These are phyloP conservation scores for Penicillium desertorum DNA, from an alignment of 495 filamentous ascomycete genomes.

Conservation along the genomic window DNA sequence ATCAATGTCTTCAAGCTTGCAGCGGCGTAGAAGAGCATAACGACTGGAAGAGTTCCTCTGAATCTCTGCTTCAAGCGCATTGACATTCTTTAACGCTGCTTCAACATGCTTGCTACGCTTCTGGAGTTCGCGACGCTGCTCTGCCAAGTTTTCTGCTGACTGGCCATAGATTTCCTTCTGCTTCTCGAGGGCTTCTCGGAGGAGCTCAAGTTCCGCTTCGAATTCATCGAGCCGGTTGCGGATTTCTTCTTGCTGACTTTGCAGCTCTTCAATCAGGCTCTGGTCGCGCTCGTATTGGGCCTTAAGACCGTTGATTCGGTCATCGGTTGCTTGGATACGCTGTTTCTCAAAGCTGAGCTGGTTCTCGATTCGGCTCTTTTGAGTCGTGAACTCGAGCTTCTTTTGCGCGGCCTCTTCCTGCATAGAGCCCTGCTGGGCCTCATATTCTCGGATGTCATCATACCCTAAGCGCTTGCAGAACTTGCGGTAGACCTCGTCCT, in stretches of 20 bases:
- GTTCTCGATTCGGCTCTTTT: slow-evolving; percentile 77
- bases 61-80: slow-evolving; percentile 73
- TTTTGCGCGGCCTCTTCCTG: slow-evolving; percentile 88
- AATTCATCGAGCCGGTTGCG: slow-evolving; percentile 70
- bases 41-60: slow-evolving; percentile 79
- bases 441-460: slow-evolving; percentile 85
- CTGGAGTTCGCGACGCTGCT: slow-evolving; percentile 79
- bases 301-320: slow-evolving; percentile 67
- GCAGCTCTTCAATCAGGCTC: slow-evolving; percentile 63
- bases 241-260: slow-evolving; percentile 69
- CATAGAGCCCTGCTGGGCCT: slow-evolving; percentile 84
- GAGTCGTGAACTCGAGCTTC: slow-evolving; percentile 78
- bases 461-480: slow-evolving; percentile 91
- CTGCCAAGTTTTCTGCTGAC: slow-evolving; percentile 72
- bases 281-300: slow-evolving; percentile 63
- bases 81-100: slow-evolving; percentile 70
- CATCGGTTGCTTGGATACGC: slow-evolving; percentile 63
- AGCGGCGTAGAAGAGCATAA: slow-evolving; percentile 80
- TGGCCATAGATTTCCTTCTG: slow-evolving; percentile 64
- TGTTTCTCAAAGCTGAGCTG: slow-evolving; percentile 75
- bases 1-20: slow-evolving; percentile 90
- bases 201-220: slow-evolving; percentile 70
- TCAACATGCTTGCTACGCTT: slow-evolving; percentile 83
- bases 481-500: slow-evolving; percentile 81
- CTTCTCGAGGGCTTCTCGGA: slow-evolving; percentile 68